Evolutionary conservation across 805 yeast species (phyloP).

Genomic region (Metschnikowia colocasiae): DNA sequence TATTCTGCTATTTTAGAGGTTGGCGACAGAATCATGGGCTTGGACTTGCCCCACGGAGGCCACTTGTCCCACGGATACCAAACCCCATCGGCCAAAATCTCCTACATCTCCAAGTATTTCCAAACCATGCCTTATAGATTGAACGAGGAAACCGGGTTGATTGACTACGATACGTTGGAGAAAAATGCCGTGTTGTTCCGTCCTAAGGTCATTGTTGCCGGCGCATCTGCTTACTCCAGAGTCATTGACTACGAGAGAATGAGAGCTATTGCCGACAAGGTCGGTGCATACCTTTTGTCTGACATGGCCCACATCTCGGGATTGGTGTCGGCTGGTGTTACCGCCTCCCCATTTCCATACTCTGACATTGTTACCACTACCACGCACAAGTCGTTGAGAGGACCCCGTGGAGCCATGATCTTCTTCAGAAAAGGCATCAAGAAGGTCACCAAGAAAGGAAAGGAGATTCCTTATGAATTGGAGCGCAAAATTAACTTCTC

Average conservation of each 20-base stretch:
- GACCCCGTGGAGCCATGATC: constrained; percentile 98
- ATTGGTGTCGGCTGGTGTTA: constrained; percentile 89
- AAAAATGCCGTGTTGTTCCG: constrained; percentile 81
- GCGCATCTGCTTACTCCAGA: constrained; percentile 94
- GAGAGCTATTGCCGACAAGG: constrained; percentile 86
- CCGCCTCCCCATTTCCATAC: constrained; percentile 87
- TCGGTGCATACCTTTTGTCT: constrained; percentile 86
- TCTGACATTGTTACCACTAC: constrained; percentile 98
- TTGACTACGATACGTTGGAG: constrained; percentile 86
- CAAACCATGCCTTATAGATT: constrained; percentile 97
- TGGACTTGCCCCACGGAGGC: constrained; percentile 98
- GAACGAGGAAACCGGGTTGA: constrained; percentile 79
- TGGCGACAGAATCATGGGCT: constrained; percentile 94
- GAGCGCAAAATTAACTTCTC: constrained; percentile 92
- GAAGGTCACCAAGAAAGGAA: constrained; percentile 78
- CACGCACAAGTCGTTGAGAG: constrained; percentile 95
- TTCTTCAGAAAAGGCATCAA: constrained; percentile 94
- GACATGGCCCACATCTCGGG: constrained; percentile 99
- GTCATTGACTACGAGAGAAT: constrained; percentile 85
- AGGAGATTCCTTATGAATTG: constrained; percentile 78
- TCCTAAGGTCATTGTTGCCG: constrained; percentile 94
- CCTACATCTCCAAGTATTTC: constrained; percentile 89
- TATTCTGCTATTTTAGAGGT: constrained; percentile 86
- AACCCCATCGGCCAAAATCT: constrained; percentile 83
- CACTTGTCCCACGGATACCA: constrained; percentile 97